Conservation (phyloP, 768 basidiomycete genomes). For the Suillus spraguei region DNA sequence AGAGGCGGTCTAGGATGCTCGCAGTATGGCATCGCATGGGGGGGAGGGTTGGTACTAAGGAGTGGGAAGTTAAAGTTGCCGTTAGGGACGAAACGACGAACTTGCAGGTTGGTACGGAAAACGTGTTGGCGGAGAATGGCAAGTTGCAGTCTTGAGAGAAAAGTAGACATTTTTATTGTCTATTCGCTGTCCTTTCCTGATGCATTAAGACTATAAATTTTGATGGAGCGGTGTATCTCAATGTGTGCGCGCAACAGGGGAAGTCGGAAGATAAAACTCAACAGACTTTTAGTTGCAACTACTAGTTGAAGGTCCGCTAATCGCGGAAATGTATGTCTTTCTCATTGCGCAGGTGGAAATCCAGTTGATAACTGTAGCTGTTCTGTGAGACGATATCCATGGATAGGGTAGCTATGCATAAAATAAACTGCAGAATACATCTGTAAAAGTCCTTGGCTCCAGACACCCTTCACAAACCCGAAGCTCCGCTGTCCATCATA, state of each 20-base stretch:
- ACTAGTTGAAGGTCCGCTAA: too few relatives aligned
- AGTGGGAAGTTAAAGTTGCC: conserved; percentile 72
- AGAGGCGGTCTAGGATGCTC: conserved; percentile 50
- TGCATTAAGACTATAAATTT: neutral
- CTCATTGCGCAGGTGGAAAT: too few relatives aligned
- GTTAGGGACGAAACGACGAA: conserved; percentile 19
- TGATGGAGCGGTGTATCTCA: neutral
- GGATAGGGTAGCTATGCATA: too few relatives aligned
- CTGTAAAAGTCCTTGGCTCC: too few relatives aligned
- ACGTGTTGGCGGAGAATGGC: neutral
- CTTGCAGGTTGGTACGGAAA: neutral
- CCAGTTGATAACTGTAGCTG: too few relatives aligned
- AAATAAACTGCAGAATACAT: too few relatives aligned
- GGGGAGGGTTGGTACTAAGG: conserved; percentile 68
- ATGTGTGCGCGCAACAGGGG: neutral
- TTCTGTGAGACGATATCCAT: too few relatives aligned
- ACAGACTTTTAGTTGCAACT: too few relatives aligned
- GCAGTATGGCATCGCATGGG: conserved; percentile 72
- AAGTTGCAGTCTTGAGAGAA: neutral
- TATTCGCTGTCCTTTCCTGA: neutral
- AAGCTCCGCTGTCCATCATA: too few relatives aligned
- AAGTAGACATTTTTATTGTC: neutral
- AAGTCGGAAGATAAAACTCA: neutral
- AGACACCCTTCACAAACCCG: too few relatives aligned
- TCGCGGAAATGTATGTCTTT: too few relatives aligned